phyloP scores from a whole-genome alignment of 805 yeast genomes.

The Ogataea nonfermentans region DNA sequence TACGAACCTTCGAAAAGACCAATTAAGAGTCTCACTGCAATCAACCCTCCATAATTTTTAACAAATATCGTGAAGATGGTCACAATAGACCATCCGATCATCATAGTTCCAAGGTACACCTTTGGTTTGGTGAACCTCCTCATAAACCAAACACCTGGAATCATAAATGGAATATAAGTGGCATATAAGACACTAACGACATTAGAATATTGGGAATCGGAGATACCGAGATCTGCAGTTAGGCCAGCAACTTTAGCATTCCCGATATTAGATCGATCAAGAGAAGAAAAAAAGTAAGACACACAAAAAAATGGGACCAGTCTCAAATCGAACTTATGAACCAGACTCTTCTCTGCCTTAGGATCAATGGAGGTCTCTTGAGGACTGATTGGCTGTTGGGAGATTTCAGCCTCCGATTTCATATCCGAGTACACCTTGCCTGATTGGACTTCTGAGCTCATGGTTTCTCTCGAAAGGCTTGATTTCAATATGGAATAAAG shows the following conservation, averaged over 20 bases:
- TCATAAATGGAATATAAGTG: constrained; percentile 44
- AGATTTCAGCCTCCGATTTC: too few species aligned
- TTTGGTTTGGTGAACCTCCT: constrained; percentile 37
- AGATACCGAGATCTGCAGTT: constrained; percentile 39
- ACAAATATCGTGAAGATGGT: constrained; percentile 43
- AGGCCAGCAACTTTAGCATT: constrained; percentile 44
- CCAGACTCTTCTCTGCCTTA: constrained; percentile 31
- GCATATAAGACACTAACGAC: constrained; percentile 41
- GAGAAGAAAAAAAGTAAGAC: constrained; percentile 42
- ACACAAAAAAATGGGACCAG: constrained; percentile 42
- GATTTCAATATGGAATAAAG: too few species aligned
- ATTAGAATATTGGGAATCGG: constrained; percentile 41
- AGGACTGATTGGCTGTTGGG: too few species aligned
- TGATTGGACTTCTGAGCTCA: too few species aligned
- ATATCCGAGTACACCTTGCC: background rate
- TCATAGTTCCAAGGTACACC: constrained; percentile 34
- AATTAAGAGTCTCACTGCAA: constrained; percentile 38
- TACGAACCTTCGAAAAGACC: constrained; percentile 44
- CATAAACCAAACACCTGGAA: constrained; percentile 40
- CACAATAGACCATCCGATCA: constrained; percentile 43
- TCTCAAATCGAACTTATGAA: constrained; percentile 42
- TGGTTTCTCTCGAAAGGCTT: too few species aligned
- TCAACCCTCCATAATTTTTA: constrained; percentile 38
- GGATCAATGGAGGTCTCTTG: constrained; percentile 14
- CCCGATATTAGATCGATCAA: constrained; percentile 45